A percentile compares a stretch with the other conserved stretches of the same genome.
Conservation (phyloP, 73 alveolate species). For the Tetrahymena borealis region DNA sequence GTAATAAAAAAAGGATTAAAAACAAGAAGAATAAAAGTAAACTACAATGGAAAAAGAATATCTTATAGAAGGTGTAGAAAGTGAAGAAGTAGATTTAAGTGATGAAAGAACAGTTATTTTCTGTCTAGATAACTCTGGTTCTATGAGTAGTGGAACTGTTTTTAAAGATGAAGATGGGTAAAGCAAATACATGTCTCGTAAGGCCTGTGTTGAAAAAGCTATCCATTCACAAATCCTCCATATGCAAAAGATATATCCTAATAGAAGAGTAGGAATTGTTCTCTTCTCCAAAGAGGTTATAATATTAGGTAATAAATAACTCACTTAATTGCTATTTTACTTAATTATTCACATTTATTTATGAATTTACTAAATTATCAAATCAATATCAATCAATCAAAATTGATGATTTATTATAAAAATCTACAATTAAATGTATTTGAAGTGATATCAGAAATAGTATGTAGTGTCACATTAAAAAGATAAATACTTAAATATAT, state of each 20-base stretch:
- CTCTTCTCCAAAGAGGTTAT: not conserved
- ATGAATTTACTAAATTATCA: no score
- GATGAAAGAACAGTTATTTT: slow-evolving; percentile 50
- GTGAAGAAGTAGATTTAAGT: not conserved
- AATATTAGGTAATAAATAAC: not conserved
- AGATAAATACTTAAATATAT: not conserved
- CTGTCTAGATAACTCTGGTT: slow-evolving; percentile 85
- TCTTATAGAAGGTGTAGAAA: not conserved
- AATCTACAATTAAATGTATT: no score
- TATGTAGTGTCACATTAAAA: no score
- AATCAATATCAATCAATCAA: no score
- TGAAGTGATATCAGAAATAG: no score
- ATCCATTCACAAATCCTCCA: slow-evolving; percentile 66
- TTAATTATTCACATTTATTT: no score
- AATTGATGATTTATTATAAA: no score
- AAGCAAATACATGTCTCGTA: slow-evolving; percentile 70
- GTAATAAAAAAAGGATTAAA: not conserved
- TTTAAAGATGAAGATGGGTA: slow-evolving; percentile 60
- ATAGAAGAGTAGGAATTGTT: not conserved
- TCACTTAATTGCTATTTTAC: no score
- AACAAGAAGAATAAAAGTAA: not conserved
- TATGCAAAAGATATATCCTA: slow-evolving; percentile 54
- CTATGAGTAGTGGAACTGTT: slow-evolving; percentile 77
- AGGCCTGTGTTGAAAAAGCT: slow-evolving; percentile 89
- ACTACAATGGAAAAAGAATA: not conserved